phyloP scores from a whole-genome alignment of 169 alveolate species.

The Cryptosporidium ubiquitum region DNA sequence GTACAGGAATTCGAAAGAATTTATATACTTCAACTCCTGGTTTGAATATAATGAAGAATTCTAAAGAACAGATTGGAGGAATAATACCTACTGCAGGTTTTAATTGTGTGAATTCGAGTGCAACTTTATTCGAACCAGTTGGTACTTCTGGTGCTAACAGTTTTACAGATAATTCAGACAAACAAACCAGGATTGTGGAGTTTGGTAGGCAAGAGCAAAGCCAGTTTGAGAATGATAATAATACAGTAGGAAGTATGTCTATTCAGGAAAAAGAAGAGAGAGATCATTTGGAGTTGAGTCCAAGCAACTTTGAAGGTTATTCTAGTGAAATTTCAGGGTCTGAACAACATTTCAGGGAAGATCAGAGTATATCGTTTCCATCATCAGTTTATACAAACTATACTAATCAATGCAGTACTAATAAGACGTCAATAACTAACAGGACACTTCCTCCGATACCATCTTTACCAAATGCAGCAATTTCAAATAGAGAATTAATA shows the following conservation, averaged over 20 bases:
- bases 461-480: slow-evolving; percentile 18
- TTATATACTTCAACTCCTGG: slow-evolving; percentile 65
- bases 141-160: too few species aligned
- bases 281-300: background rate
- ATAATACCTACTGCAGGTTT: slow-evolving; percentile 39
- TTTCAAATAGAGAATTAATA: background rate
- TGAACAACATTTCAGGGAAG: background rate
- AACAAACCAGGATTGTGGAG: background rate
- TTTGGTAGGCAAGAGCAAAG: background rate
- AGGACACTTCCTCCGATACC: slow-evolving; percentile 42
- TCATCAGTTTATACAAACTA: background rate
- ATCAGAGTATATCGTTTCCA: background rate
- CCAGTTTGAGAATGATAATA: background rate
- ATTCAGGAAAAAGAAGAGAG: background rate
- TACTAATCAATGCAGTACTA: background rate
- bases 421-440: background rate
- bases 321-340: background rate
- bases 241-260: background rate
- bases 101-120: background rate
- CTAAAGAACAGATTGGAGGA: background rate
- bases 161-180: background rate
- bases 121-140: background rate
- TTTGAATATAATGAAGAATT: slow-evolving; percentile 15
- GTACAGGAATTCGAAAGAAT: slow-evolving; percentile 18
- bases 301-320: background rate